Percentiles rank a stretch among this genome's conserved stretches.
phyloP scores from a whole-genome alignment of 164 flowering plant species.

The Stephania yunnanensis region DNA sequence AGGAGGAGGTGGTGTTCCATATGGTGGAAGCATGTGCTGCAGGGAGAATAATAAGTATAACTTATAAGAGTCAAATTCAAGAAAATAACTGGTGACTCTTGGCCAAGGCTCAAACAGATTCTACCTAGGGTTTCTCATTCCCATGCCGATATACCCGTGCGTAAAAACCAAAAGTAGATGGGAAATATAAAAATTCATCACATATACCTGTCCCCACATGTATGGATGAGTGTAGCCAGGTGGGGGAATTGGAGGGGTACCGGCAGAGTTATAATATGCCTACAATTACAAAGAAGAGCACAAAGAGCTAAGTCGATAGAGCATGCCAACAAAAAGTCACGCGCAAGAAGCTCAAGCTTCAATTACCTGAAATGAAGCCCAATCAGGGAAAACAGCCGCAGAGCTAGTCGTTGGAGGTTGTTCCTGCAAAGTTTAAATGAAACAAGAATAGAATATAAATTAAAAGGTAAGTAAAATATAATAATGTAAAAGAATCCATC shows the following conservation, averaged over 20 bases:
- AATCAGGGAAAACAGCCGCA: slow-evolving; percentile 23
- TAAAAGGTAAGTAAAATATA: neutral
- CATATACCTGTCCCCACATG: slow-evolving; percentile 34
- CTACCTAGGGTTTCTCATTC: slow-evolving; percentile 4
- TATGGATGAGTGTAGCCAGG: slow-evolving; percentile 29
- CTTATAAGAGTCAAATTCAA: neutral
- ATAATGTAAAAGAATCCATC: neutral
- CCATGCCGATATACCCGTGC: neutral
- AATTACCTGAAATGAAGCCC: slow-evolving; percentile 30
- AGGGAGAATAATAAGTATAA: slow-evolving; percentile 11
- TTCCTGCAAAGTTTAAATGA: slow-evolving; percentile 15
- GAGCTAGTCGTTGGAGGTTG: slow-evolving; percentile 27
- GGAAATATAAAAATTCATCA: neutral
- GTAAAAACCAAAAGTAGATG: slow-evolving; percentile 2
- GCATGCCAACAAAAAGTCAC: neutral
- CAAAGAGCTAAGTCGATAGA: slow-evolving; percentile 1
- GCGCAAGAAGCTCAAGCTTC: neutral
- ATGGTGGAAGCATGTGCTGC: slow-evolving; percentile 34
- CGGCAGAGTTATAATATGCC: slow-evolving; percentile 34
- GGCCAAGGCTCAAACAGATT: slow-evolving; percentile 3
- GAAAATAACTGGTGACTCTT: neutral
- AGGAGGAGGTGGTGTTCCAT: slow-evolving; percentile 32
- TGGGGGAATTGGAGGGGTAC: slow-evolving; percentile 30
- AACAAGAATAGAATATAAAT: neutral
- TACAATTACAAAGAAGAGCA: slow-evolving; percentile 1